Base-by-base conservation (phyloP, 2,329 filamentous ascomycete species). In the Zymoseptoria passerinii region DNA sequence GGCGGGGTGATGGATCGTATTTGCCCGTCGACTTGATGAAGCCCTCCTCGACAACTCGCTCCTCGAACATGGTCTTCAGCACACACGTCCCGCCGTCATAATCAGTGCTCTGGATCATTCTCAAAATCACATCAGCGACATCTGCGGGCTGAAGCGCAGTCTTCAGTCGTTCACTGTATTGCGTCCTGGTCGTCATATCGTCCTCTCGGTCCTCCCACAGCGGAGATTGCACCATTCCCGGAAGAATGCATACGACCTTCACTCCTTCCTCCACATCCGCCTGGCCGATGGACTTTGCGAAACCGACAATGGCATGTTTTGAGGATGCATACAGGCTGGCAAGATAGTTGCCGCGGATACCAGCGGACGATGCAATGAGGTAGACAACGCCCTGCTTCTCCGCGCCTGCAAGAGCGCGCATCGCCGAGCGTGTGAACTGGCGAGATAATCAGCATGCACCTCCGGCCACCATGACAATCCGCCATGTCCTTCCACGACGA, bases 221-320 rank as follows among this genome's bases (percentile, higher is more conserved):
- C 5, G 62, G 62, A 52, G 52, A 58, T 50, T 63, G 62, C 3
- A 63, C 62, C 50, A 63, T 57, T 8, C 69, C 69, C 1, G 69
- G 70, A 28, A 67, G 66, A 13, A 72, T 68, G 1, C 71, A 72
- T 50, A 77, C 76, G 29, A 77, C 68, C 4, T 74, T 70, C 2
- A 77, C 57, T 2, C 76, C 75, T 1, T 73, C 62, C 1, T 70
- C 70, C 0, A 75, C 74, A 59, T 77, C 77, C 53, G 76, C 75
- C 53, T 76, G 74, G 0, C 75, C 74, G 0, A 75, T 74, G 1
- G 72, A 75, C 4, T 74, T 72, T n/a, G 73, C 75, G 29, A 77
- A 70, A 1, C 75, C 74, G 40, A 77, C 72, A 19, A 77, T 67
- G 3, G 70, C 75, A 60, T 75, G 74, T 63, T 78, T 77, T 2